Conservation (phyloP, 139 green algal species). For the Chlorokybus atmophyticus region DNA sequence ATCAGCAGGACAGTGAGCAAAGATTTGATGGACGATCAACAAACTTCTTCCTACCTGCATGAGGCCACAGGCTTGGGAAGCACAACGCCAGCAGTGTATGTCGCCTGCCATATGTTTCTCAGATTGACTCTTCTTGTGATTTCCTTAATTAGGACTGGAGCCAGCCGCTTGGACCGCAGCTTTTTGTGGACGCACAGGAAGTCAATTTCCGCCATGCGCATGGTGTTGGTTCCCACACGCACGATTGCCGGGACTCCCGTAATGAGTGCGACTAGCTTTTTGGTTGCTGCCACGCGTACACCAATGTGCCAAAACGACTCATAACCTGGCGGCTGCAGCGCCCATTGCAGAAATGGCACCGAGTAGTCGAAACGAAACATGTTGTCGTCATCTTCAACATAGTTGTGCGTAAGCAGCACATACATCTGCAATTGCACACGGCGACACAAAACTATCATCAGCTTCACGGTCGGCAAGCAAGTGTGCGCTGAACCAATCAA, state of each 20-base stretch:
- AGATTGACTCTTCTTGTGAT: conserved; percentile 79
- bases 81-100: conserved; percentile 90
- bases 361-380: conserved; percentile 94
- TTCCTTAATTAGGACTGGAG: conserved; percentile 95
- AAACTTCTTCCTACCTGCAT: conserved; percentile 14
- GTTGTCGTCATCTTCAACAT: conserved; percentile 95
- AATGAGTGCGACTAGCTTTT: conserved; percentile 89
- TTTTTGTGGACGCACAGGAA: conserved; percentile 99
- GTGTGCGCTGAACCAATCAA: no score
- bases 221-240: conserved; percentile 9
- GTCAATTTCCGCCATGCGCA: conserved; percentile 92
- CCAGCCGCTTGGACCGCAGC: conserved; percentile 83
- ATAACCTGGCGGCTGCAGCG: conserved; percentile 70
- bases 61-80: conserved; percentile 78
- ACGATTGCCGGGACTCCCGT: conserved; percentile 49
- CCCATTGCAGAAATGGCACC: conserved; percentile 73
- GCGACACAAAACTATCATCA: no score
- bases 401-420: conserved; percentile 79
- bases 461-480: no score
- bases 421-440: conserved; percentile 67
- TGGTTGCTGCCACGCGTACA: conserved; percentile 44
- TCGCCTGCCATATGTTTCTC: conserved; percentile 80
- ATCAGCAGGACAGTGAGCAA: no score
- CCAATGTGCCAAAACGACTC: conserved; percentile 86
- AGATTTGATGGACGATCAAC: background rate